Base-by-base conservation (phyloP, 2,329 filamentous ascomycete genomes). In the Lasiodiplodia citricola region DNA sequence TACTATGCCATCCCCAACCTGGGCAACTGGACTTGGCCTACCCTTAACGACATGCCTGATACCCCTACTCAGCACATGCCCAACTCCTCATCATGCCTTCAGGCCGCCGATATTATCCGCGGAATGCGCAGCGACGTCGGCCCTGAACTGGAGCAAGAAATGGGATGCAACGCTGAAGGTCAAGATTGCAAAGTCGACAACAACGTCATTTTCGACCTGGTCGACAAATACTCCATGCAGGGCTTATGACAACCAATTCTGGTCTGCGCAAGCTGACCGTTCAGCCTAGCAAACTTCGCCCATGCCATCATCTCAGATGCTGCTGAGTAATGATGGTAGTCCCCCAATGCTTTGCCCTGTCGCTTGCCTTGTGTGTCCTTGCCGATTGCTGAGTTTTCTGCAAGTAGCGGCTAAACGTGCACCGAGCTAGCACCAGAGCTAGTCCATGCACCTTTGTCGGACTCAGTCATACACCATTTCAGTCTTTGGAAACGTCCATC, bases 101-200 rank as follows among this genome's bases (percentile, higher is more conserved):
- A 80, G 69, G 83, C 83, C 21, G 78, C 82, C 13, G 80, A 82
- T 58, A 81, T 84, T 52, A 83, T 85, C 37, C 79, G 81, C 16
- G 79, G 74, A 7, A 82, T 85, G 78, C 77, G 80, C 38, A 76
- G 77, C 3, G 77, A 80, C 14, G 75, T 79, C 25, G 79, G 77
- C 0, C 72, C 77, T 7, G 76, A 79, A 16, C 70, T 84, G 7
- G 80, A 81, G 51, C 72, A 73, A 18, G 80, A 82, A 10, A 73
- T 84, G 4, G 81, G 81, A 25, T 84, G 81, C 67, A 67, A 74
- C 37, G 72, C 70, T 6, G 72, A 75, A 31, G 76, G 74, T 10
- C 76, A 77, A 66, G 78, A 83, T 50, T 84, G 80, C 66, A 76
- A 80, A 25, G 80, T 84, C n/a, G 76, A 81, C 63, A 83, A 83